These are phyloP conservation scores for Cunninghamia lanceolata DNA, from an alignment of 75 land plant species.

Conservation along the genomic window DNA sequence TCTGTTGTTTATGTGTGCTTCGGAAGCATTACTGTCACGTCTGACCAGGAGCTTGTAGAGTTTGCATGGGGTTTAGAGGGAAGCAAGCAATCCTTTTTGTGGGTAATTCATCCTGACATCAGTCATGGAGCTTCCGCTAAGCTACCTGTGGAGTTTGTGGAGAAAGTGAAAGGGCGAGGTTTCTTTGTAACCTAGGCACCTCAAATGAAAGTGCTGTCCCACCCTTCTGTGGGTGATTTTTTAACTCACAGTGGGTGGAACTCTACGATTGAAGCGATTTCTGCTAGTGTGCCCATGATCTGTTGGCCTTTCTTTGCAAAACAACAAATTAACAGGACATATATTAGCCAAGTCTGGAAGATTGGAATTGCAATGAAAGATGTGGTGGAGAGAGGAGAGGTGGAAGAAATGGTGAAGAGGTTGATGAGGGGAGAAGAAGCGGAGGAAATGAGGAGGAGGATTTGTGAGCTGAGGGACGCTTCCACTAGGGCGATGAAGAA, in stretches of 20 bases:
- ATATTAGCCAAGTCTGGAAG: too few species aligned
- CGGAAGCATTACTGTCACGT: slow-evolving; percentile 18
- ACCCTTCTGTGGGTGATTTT: slow-evolving; percentile 55
- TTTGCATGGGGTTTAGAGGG: slow-evolving; percentile 28
- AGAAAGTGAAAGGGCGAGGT: slow-evolving; percentile 36
- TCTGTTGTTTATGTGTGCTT: too few species aligned
- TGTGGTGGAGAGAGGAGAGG: too few species aligned
- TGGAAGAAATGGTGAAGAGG: too few species aligned
- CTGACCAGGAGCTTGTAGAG: slow-evolving; percentile 25
- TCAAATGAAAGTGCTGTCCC: slow-evolving; percentile 52
- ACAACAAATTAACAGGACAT: too few species aligned
- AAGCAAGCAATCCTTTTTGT: slow-evolving; percentile 51
- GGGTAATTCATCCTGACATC: slow-evolving; percentile 25
- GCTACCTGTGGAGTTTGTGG: slow-evolving; percentile 16
- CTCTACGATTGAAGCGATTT: slow-evolving; percentile 46
- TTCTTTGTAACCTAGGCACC: slow-evolving; percentile 73
- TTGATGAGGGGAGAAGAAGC: too few species aligned
- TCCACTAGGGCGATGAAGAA: too few species aligned
- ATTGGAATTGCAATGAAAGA: too few species aligned
- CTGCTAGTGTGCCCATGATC: slow-evolving; percentile 49
- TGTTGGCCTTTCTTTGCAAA: slow-evolving; percentile 64
- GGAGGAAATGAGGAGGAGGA: too few species aligned
- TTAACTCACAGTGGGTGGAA: too few species aligned
- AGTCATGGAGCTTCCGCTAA: slow-evolving; percentile 15
- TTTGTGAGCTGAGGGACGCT: too few species aligned